These are phyloP conservation scores for Mrakia hoshinonis DNA, from an alignment of 768 basidiomycete genomes.

Conservation along the genomic window DNA sequence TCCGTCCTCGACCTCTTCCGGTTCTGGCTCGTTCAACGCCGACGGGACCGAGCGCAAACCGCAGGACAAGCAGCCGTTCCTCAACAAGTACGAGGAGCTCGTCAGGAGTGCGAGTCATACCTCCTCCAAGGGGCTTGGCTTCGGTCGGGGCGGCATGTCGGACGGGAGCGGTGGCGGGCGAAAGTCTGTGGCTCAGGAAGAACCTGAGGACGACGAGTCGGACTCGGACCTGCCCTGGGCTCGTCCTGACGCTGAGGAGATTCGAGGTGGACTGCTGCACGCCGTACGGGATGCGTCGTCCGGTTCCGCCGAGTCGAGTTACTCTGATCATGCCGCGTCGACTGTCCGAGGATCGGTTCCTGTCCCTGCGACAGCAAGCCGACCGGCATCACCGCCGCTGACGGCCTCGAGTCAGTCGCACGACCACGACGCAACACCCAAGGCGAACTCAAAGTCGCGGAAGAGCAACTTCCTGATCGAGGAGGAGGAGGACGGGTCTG, in stretches of 20 bases:
- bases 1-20: conserved; percentile 8
- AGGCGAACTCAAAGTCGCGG: neutral
- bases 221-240: conserved; percentile 13
- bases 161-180: neutral
- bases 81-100: conserved; percentile 4
- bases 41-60: neutral
- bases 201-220: neutral
- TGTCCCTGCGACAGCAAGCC: neutral
- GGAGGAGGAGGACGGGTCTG: neutral
- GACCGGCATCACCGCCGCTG: neutral
- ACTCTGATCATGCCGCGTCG: neutral
- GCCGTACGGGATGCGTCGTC: conserved; percentile 7
- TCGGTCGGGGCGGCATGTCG: neutral
- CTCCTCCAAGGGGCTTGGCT: neutral
- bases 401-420: neutral
- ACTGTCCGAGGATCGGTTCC: neutral
- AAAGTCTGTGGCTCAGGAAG: neutral
- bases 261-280: neutral
- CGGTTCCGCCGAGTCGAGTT: neutral
- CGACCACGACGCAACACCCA: neutral
- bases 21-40: neutral
- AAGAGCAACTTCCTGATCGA: neutral
- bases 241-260: neutral
- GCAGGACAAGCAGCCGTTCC: conserved; percentile 6
- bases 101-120: neutral